Evolutionary conservation across 2,329 filamentous ascomycete species (phyloP).

Genomic region (Apiospora marii): DNA sequence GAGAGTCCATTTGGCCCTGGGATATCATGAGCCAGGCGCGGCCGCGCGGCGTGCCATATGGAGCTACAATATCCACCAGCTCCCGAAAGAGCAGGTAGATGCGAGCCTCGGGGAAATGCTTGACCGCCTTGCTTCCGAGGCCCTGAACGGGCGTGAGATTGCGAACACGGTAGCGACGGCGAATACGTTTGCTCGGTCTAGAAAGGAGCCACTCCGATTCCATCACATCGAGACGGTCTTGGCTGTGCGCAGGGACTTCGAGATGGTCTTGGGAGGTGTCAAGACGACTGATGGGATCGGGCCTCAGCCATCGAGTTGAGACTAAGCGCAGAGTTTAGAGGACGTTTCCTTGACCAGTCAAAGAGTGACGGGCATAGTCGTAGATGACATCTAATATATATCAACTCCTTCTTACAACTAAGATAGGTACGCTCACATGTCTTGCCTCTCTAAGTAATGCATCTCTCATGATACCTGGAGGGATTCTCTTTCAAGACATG

Average conservation of each 20-base stretch:
- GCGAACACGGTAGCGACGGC: background rate
- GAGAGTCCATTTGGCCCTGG: constrained; percentile 42
- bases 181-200: background rate
- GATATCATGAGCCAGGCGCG: constrained; percentile 34
- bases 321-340: too few relatives aligned
- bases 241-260: background rate
- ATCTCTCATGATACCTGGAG: too few relatives aligned
- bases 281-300: background rate
- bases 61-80: constrained; percentile 24
- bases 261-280: background rate
- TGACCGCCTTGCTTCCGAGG: background rate
- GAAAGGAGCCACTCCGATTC: background rate
- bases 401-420: too few relatives aligned
- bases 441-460: too few relatives aligned
- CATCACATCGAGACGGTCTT: background rate
- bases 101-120: background rate
- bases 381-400: too few relatives aligned
- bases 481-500: too few relatives aligned
- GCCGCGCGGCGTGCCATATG: constrained; percentile 32
- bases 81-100: background rate
- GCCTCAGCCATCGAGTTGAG: too few relatives aligned
- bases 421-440: too few relatives aligned
- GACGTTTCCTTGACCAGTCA: too few relatives aligned
- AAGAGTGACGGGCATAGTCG: too few relatives aligned
- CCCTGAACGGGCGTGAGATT: background rate